A percentile compares a stretch with the other conserved stretches of the same genome.
phyloP scores from a whole-genome alignment of 83 land plant genomes.

The Picea abies region DNA sequence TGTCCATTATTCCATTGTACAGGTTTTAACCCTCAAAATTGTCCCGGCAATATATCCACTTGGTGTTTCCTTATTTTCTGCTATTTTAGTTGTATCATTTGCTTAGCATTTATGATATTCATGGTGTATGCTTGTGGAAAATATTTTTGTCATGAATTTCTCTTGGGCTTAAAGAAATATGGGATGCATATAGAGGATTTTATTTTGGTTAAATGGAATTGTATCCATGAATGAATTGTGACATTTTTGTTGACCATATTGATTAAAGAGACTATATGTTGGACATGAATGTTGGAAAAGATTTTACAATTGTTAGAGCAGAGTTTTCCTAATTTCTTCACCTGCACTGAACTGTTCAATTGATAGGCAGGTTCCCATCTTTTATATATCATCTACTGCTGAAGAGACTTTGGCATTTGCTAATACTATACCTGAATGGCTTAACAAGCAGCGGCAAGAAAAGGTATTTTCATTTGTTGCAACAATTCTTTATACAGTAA shows the following conservation, averaged over 20 bases:
- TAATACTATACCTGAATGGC: constrained; percentile 93
- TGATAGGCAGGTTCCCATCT: constrained; percentile 70
- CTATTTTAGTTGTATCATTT: not conserved
- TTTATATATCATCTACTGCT: constrained; percentile 72
- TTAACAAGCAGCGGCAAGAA: constrained; percentile 72
- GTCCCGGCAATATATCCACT: no score
- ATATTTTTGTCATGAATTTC: not conserved
- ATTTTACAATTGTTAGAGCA: not conserved
- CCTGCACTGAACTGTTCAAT: not conserved
- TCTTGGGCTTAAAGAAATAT: not conserved
- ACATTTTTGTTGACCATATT: not conserved
- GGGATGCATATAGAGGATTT: not conserved
- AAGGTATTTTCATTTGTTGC: constrained; percentile 46
- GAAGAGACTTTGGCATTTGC: constrained; percentile 75
- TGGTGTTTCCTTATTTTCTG: not conserved
- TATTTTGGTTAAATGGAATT: not conserved
- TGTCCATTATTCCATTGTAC: no score
- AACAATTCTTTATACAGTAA: not conserved
- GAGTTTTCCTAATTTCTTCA: not conserved
- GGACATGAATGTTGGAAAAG: not conserved
- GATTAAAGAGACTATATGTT: constrained; percentile 3
- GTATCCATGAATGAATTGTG: not conserved
- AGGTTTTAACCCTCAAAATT: no score
- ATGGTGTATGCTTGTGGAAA: not conserved
- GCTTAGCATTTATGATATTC: not conserved